phyloP scores from a whole-genome alignment of 495 filamentous ascomycete genomes.

The Cercophora samala region DNA sequence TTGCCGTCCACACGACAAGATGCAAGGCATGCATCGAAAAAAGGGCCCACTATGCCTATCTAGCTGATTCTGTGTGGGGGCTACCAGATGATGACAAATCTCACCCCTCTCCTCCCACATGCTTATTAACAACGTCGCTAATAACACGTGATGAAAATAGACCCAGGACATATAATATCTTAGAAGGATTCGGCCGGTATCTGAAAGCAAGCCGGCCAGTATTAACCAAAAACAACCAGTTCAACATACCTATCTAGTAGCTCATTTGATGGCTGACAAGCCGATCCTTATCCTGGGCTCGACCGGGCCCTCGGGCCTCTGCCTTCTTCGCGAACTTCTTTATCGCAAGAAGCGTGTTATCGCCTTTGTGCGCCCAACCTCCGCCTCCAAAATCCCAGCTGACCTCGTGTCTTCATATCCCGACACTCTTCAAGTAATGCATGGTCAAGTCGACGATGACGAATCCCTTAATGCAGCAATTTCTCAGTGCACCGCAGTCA shows the following conservation, averaged over 20 bases:
- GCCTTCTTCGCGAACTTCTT: constrained; percentile 25
- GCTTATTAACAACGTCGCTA: no score
- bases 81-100: no score
- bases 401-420: constrained; percentile 16
- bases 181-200: no score
- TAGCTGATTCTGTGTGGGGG: no score
- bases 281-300: constrained; percentile 22
- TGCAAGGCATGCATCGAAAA: no score
- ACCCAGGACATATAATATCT: no score
- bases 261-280: not conserved
- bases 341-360: constrained; percentile 18
- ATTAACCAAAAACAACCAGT: no score
- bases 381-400: constrained; percentile 23
- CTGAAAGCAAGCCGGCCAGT: no score
- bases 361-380: constrained; percentile 14
- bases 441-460: constrained; percentile 18
- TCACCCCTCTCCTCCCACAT: no score
- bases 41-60: no score
- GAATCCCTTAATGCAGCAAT: constrained; percentile 13
- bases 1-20: no score
- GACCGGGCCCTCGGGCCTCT: constrained; percentile 25
- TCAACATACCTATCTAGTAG: not conserved
- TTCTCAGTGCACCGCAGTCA: constrained; percentile 5
- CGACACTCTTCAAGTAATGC: constrained; percentile 17
- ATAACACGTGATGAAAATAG: no score